Evolutionary conservation across 2,329 filamentous ascomycete genomes (phyloP).

Genomic region (Byssothecium circinans): DNA sequence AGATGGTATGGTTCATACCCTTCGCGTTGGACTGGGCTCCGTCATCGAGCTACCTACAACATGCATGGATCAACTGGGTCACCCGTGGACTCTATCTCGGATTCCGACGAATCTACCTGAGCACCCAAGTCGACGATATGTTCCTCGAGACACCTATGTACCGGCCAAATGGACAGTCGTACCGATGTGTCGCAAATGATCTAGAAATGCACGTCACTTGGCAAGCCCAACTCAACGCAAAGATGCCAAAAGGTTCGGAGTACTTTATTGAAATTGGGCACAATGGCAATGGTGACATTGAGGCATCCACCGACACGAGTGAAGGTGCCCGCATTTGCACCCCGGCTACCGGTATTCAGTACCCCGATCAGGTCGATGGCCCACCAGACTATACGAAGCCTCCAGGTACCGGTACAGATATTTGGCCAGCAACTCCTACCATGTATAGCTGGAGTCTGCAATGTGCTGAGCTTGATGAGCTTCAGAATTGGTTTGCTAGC

Average conservation of each 20-base stretch:
- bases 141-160: constrained; percentile 54
- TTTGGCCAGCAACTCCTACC: constrained; percentile 46
- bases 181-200: constrained; percentile 49
- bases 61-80: constrained; percentile 65
- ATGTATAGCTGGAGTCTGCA: constrained; percentile 53
- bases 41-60: constrained; percentile 61
- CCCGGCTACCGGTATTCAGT: constrained; percentile 42
- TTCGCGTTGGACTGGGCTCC: constrained; percentile 57
- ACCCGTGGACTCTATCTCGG: constrained; percentile 62
- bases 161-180: constrained; percentile 50
- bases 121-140: constrained; percentile 65
- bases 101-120: constrained; percentile 58
- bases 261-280: constrained; percentile 43
- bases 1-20: constrained; percentile 64
- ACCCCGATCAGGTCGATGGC: constrained; percentile 44
- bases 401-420: constrained; percentile 40
- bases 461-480: constrained; percentile 55
- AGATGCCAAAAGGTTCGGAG: constrained; percentile 38
- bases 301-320: constrained; percentile 32
- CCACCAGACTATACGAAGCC: constrained; percentile 52
- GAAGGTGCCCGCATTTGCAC: constrained; percentile 27
- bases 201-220: constrained; percentile 33
- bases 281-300: constrained; percentile 44
- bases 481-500: constrained; percentile 59
- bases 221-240: constrained; percentile 32